Base-by-base conservation (phyloP, 1,284 basidiomycete genomes). In the Ganoderma lucidum region DNA sequence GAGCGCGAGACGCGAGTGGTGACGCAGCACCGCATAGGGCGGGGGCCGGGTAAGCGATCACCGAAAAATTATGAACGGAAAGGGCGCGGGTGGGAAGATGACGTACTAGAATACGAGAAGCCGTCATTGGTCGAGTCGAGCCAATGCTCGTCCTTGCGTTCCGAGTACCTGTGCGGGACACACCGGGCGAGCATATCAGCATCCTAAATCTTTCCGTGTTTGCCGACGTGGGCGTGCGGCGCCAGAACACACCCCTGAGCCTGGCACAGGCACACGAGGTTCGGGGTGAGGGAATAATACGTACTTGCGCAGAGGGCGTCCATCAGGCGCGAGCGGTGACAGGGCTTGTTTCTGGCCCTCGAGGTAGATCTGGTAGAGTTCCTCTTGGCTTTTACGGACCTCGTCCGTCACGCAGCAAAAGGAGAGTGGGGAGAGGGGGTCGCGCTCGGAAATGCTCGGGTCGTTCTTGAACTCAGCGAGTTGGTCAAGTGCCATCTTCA, bases 341-440 rank as follows among this genome's bases (percentile, higher is more conserved):
- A 90, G 90, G 6, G 89, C 86, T 1, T 77, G 76, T 6, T 81
- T 77, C 41, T 85, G 77, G 19, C 85, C 86, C 65, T 83, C 84
- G 23, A 80, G 79, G 64, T 89, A 89, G 51, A 82, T 79, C 63
- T 74, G 77, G 66, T 90, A 78, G 35, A 82, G 78, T 42, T 88
- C 86, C 4, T 78, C 79, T 75, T 93, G 90, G 35, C 80, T 83
- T 74, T 85, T 80, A 39, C 85, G 78, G 8, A 87, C 80, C 17
- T 90, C 87, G 3, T 82, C 79, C 0, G 87, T 75, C 35, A 91
- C 82, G 72, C 89, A 89, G n/a, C 87, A 91, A 76, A 94, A 94
- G 3, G 90, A 92, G 64, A 93, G 79, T 0, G 88, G 81, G 2
- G 86, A 90, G 19, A 75, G 71, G 9, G 91, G 87, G 73, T 91